These are phyloP conservation scores for Talaromyces ruber DNA, from an alignment of 495 filamentous ascomycete species.

Conservation along the genomic window DNA sequence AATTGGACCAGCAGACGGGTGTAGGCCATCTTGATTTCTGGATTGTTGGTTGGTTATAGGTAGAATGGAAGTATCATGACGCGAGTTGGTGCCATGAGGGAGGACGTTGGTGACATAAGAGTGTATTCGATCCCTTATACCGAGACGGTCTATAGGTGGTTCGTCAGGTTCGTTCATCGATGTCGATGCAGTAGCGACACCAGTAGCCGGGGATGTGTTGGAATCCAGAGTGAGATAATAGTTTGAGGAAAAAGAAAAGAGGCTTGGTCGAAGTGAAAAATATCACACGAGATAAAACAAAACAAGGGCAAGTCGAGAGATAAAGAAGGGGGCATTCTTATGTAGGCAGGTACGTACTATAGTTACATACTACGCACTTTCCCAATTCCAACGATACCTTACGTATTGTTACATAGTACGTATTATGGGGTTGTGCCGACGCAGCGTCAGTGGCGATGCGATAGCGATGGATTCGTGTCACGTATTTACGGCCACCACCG, in stretches of 20 bases:
- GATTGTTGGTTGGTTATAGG: slow-evolving; percentile 5
- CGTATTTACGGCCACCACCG: background rate
- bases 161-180: slow-evolving; percentile 10
- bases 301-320: background rate
- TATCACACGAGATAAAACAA: background rate
- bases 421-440: background rate
- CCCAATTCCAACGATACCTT: too few species aligned
- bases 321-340: background rate
- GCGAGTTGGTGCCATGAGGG: background rate
- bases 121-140: slow-evolving; percentile 6
- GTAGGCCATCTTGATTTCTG: background rate
- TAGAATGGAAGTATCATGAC: slow-evolving; percentile 1
- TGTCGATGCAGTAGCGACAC: background rate
- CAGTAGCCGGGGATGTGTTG: background rate
- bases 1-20: background rate
- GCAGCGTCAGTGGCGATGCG: background rate
- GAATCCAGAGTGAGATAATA: background rate
- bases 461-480: background rate
- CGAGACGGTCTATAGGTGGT: slow-evolving; percentile 6
- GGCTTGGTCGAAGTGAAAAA: background rate
- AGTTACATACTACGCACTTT: too few species aligned
- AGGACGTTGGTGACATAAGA: background rate
- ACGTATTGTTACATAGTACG: background rate
- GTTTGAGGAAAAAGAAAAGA: background rate
- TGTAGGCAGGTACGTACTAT: too few species aligned